Base-by-base conservation (phyloP, 306 rosid species). In the Amphicarpaea edgeworthii region DNA sequence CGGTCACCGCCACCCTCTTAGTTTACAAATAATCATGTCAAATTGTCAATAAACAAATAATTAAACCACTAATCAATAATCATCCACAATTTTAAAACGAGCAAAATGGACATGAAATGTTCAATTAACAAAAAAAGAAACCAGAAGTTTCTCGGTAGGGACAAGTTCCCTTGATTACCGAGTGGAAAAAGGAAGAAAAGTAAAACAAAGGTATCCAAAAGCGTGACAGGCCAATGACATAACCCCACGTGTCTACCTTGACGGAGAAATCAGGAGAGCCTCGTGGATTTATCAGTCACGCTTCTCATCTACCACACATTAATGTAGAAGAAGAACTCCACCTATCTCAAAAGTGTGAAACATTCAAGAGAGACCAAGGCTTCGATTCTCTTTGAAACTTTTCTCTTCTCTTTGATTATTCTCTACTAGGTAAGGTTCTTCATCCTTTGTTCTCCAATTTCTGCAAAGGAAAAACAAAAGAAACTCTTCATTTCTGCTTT, bases 171-270 rank as follows among this genome's bases (percentile, higher is more conserved):
- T 7, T 34, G 26, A 61, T 34, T 37, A 71, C 10, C 53, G 74
- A 46, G 64, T 73, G 59, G 65, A 47, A 12, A 24, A n/a, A 42
- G 17, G 0, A 7, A 9, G 0, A 7, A 14, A 37, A 11, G 34
- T 57, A 21, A 4, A 15, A 14, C 7, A 3, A 11, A 12, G 72
- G 68, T 42, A 67, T 45, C 21, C 8, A 8, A 41, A 15, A 10
- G 1, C 12, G 43, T 60, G 78, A 83, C 77, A 6, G 30, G 17
- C 86, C 41, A 83, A 62, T 45, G 2, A 63, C 0, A 12, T 34
- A 17, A 0, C 8, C 0, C 70, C 86, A 79, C 86, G 86, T 79
- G 78, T 79, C 20, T 0, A 4, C 38, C 7, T 40, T 74, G 10
- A 8, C 24, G 15, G 0, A 28, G 54, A 68, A 5, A 61, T 32